phyloP scores from a whole-genome alignment of 2,329 filamentous ascomycete genomes.

The Colletotrichum sp. region DNA sequence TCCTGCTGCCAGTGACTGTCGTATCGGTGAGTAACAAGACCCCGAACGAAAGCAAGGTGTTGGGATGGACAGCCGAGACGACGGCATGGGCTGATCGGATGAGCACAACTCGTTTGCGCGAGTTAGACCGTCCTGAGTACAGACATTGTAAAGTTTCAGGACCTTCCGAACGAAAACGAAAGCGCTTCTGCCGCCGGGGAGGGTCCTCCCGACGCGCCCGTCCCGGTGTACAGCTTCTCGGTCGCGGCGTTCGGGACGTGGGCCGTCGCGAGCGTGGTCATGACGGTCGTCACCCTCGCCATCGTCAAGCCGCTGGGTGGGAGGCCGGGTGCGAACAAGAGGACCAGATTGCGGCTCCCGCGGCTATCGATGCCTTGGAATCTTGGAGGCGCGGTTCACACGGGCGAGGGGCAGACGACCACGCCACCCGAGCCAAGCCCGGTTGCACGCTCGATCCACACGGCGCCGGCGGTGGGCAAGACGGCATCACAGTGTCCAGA shows the following conservation, averaged over 20 bases:
- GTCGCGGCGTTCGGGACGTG: slow-evolving; percentile 13
- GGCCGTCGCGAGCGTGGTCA: slow-evolving; percentile 12
- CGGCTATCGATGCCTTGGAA: background rate
- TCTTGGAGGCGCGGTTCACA: background rate
- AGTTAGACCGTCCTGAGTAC: slow-evolving; percentile 14
- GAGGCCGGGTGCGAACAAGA: background rate
- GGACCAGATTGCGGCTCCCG: background rate
- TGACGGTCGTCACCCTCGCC: background rate
- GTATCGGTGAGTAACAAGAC: slow-evolving; percentile 4
- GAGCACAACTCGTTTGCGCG: background rate
- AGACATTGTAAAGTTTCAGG: slow-evolving; percentile 20
- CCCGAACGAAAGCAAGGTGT: background rate
- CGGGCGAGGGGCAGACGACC: background rate
- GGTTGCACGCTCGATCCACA: background rate
- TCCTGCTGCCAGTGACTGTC: slow-evolving; percentile 8
- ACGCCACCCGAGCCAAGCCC: background rate
- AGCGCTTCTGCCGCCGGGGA: background rate
- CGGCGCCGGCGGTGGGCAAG: background rate
- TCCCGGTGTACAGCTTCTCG: slow-evolving; percentile 7
- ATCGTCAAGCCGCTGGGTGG: background rate
- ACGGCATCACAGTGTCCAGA: background rate
- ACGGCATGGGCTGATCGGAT: background rate
- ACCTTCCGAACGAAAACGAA: slow-evolving; percentile 11
- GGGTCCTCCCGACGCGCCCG: background rate
- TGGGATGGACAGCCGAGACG: background rate